Evolutionary conservation across 1,139 yeast genomes (phyloP).

Genomic region (Kodamaea derodonti): DNA sequence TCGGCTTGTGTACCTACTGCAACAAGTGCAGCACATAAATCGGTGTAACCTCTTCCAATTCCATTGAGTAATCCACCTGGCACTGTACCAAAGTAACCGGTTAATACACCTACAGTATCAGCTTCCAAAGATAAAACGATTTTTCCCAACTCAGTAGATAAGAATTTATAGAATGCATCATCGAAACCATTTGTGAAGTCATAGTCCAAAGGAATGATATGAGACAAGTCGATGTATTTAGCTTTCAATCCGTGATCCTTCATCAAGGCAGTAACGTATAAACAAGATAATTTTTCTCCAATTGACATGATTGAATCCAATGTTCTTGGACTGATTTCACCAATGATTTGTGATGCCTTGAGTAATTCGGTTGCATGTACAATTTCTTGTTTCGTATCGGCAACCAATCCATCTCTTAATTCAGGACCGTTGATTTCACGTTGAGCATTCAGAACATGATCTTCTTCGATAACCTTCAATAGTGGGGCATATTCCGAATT

Average conservation of each 20-base stretch:
- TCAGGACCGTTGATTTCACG: conserved; percentile 42
- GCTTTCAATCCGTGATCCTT: conserved; percentile 78
- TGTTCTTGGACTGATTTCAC: conserved; percentile 87
- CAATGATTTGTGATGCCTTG: conserved; percentile 85
- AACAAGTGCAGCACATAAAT: conserved; percentile 91
- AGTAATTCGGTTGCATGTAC: conserved; percentile 64
- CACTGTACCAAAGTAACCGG: conserved; percentile 91
- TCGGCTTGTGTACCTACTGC: conserved; percentile 93
- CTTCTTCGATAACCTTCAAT: conserved; percentile 64
- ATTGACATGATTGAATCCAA: conserved; percentile 86
- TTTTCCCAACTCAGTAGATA: conserved; percentile 58
- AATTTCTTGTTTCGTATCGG: conserved; percentile 62
- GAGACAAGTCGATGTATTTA: conserved; percentile 72
- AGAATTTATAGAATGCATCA: conserved; percentile 59
- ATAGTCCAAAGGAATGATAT: conserved; percentile 59
- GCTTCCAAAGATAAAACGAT: conserved; percentile 45
- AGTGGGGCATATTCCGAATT: conserved; percentile 50
- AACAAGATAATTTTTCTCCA: conserved; percentile 90
- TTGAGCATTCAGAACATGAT: conserved; percentile 76
- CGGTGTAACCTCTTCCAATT: conserved; percentile 97
- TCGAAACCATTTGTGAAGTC: conserved; percentile 57
- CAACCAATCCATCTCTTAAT: conserved; percentile 46
- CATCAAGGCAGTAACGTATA: conserved; percentile 81
- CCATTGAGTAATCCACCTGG: conserved; percentile 93
- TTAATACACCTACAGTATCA: conserved; percentile 76